phyloP scores from a whole-genome alignment of 2,329 filamentous ascomycete species.

The Fusarium pseudonygamai region DNA sequence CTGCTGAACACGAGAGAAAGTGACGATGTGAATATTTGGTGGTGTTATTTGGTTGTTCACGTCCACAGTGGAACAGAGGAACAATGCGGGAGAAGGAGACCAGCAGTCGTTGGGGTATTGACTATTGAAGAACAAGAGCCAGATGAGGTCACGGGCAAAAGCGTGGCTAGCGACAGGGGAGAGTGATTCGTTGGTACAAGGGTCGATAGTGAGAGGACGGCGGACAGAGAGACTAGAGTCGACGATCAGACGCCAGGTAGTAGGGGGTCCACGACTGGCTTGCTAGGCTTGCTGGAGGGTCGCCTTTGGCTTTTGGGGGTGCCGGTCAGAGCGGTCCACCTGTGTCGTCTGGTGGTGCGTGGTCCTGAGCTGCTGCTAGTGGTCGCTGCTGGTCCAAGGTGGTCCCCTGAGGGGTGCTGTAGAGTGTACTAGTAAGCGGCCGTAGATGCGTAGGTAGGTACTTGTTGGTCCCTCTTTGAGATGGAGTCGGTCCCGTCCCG shows the following conservation, averaged over 20 bases:
- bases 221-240: constrained; percentile 34
- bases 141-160: constrained; percentile 44
- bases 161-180: constrained; percentile 29
- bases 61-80: constrained; percentile 42
- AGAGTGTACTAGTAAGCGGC: constrained; percentile 25
- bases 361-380: constrained; percentile 31
- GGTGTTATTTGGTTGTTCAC: constrained; percentile 41
- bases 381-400: constrained; percentile 35
- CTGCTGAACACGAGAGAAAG: constrained; percentile 44
- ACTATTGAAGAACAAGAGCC: constrained; percentile 41
- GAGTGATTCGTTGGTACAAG: constrained; percentile 39
- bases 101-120: constrained; percentile 38
- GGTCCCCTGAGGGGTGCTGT: constrained; percentile 37
- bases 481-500: constrained; percentile 29
- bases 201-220: constrained; percentile 23
- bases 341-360: constrained; percentile 39
- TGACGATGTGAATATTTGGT: constrained; percentile 22
- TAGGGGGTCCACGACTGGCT: constrained; percentile 33
- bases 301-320: constrained; percentile 36
- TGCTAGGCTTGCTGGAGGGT: constrained; percentile 28
- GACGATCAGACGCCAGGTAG: constrained; percentile 43
- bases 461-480: constrained; percentile 26
- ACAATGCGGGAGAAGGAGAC: constrained; percentile 39
- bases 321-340: constrained; percentile 36
- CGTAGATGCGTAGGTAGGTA: constrained; percentile 19